Evolutionary conservation across 2,329 filamentous ascomycete species (phyloP), one percentile per base, ranked within the genome.

Genomic region (Aspergillaceae sp.): DNA sequence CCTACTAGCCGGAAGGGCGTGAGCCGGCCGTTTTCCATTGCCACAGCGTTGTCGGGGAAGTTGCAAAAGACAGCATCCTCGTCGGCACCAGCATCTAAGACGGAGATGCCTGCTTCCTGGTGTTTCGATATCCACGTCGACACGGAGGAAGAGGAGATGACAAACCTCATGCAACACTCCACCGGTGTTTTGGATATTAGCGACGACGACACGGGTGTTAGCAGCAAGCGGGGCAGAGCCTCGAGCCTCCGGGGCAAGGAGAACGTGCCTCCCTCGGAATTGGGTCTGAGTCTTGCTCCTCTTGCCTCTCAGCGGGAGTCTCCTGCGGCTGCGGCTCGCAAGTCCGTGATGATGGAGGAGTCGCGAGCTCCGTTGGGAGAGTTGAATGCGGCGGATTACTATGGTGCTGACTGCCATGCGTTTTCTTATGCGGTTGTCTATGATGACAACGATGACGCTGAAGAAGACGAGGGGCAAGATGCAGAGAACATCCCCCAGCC

Each of bases 51-150:
- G 11, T 73, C 26, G 73, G 76, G 56, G 79, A 84, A 61, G 75
- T 80, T 54, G 10, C 55, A 56, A 36, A 54, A 32, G 76, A 76
- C 19, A 19, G 19, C 19, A 19, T 19, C 48, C 70, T 32, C 30
- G 30, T 32, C 30, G 19, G 19, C 19, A 19, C 19, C 19, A 19
- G 19, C 19, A 19, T 19, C 34, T 19, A 74, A 69, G 4, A 71
- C 75, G 26, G 76, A 75, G 48, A 63, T 66, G 5, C 61, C 61
- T 7, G 51, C 57, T 0, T 60, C 59, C 48, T 96, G 89, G 90
- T 85, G 85, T 72, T 97, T 98, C 62, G 86, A 91, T 48, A 97
- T 98, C 59, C 84, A 96, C 63, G 87, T 95, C 63, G 91, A 98
- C 66, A 88, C 87, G 0, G 80, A 85, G 5, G 87, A 95, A 63